phyloP scores from a whole-genome alignment of 2,329 filamentous ascomycete species.

The Berkeleyomyces rouxiae region DNA sequence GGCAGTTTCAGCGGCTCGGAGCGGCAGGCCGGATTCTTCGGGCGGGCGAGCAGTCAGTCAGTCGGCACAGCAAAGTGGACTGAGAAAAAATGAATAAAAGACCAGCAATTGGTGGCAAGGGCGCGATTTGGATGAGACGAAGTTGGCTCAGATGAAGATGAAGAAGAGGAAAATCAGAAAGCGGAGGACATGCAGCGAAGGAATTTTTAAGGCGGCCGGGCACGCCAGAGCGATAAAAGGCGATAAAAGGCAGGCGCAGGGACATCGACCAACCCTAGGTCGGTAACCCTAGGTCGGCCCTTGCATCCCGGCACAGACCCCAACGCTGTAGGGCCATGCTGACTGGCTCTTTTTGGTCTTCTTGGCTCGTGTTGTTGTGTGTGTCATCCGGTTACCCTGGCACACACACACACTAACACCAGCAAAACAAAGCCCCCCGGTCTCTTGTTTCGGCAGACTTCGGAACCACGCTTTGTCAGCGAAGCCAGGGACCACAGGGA shows the following conservation, averaged over 20 bases:
- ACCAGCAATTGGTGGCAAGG: neutral
- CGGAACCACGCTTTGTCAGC: neutral
- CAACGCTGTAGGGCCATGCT: too few species aligned
- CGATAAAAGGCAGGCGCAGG: neutral
- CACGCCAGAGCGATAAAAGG: neutral
- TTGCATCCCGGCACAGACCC: too few species aligned
- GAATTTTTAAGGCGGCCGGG: slow-evolving; percentile 2
- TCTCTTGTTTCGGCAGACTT: neutral
- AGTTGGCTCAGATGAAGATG: slow-evolving; percentile 8
- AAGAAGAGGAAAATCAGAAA: slow-evolving; percentile 13
- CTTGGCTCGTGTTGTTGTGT: too few species aligned
- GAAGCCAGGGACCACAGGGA: neutral
- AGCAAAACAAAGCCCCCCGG: neutral
- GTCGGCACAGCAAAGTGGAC: slow-evolving; percentile 5
- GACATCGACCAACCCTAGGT: too few species aligned
- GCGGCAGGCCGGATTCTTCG: neutral
- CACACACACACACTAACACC: too few species aligned
- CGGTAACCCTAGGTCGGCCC: too few species aligned
- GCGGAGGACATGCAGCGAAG: slow-evolving; percentile 16
- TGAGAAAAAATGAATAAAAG: neutral
- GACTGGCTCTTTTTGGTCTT: too few species aligned
- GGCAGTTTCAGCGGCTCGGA: slow-evolving; percentile 8
- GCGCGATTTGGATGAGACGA: neutral
- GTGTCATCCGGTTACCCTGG: too few species aligned
- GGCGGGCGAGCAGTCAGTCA: neutral